Percentiles rank a stretch among this genome's conserved stretches.
Conservation (phyloP, 208 protist genomes). For the Porcisia hertigi region DNA sequence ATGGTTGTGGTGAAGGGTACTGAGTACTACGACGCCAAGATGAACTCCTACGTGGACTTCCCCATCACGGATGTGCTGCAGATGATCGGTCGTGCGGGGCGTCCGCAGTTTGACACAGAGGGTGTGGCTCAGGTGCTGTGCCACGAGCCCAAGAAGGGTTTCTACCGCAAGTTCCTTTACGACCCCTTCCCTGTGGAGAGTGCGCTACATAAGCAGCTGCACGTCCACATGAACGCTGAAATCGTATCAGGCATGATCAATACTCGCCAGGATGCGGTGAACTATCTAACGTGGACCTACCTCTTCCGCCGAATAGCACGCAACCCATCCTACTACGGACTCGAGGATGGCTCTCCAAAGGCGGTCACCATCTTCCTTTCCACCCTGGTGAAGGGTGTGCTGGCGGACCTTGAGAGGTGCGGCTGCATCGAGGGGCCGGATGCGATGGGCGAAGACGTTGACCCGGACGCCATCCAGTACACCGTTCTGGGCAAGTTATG, state of each 20-base stretch:
- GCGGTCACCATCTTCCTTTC: conserved; percentile 88
- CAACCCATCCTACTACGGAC: conserved; percentile 99
- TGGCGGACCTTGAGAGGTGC: conserved; percentile 81
- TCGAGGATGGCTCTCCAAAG: conserved; percentile 91
- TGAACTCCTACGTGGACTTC: conserved; percentile 98
- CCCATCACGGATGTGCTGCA: conserved; percentile 99
- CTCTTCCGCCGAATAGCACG: conserved; percentile 96
- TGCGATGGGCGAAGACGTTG: conserved; percentile 43
- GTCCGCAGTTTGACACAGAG: conserved; percentile 97
- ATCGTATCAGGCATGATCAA: conserved; percentile 95
- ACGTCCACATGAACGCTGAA: conserved; percentile 99
- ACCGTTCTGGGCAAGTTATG: conserved; percentile 96
- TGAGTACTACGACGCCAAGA: conserved; percentile 99
- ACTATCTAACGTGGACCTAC: conserved; percentile 99
- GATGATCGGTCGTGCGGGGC: conserved; percentile 99
- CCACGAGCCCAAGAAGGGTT: conserved; percentile 98
- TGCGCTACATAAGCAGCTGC: conserved; percentile 92
- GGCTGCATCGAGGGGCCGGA: conserved; percentile 81
- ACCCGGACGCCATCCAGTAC: conserved; percentile 74
- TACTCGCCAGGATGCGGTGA: conserved; percentile 95
- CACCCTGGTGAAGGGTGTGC: conserved; percentile 74
- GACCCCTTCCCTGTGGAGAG: conserved; percentile 99
- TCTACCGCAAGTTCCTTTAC: conserved; percentile 99
- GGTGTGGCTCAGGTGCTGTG: conserved; percentile 97
- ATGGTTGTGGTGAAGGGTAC: conserved; percentile 99